Base-by-base conservation (phyloP, 2,329 filamentous ascomycete genomes). In the Metarhizium rileyi region DNA sequence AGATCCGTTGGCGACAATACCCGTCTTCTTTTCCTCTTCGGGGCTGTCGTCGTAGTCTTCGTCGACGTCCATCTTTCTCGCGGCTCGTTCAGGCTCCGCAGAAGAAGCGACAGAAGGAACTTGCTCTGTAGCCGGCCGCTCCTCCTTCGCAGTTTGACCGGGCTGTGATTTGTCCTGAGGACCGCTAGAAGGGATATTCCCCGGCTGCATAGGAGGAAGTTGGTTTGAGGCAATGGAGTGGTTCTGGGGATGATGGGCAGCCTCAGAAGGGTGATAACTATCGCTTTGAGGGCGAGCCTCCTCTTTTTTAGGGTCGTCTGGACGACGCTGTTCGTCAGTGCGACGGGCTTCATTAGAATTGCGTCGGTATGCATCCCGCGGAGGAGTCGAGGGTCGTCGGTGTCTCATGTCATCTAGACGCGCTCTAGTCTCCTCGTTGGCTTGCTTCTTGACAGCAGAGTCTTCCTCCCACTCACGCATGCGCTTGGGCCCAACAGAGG, bases 21-120 rank as follows among this genome's bases (percentile, higher is more conserved):
- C 65, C 1, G 65, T 63, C 64, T 84, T 84, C 70, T 84, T 84
- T 50, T 93, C 86, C 52, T 96, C 91, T 56, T 95, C 90, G 4
- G 81, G 88, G 50, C 90, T 91, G 61, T 97, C 91, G 64, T 97
- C 91, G 61, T 98, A 97, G 64, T 97, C 87, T 65, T 98, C 93
- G 58, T 98, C 90, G 20, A 97, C 87, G 6, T 97, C 91, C 81
- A 98, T 94, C 68, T 95, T 95, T 22, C 93, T 79, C 20, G 90
- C 89, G 30, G 93, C 90, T 48, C 82, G 73, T 65, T 86, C 82
- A 9, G 90, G 87, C 69, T 97, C 91, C 51, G 83, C 83, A 18
- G 75, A 51, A 22, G 76, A 72, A 2, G 77, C 69, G 28, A 73
- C 71, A 25, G 72, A 59, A 36, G 68, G 63, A 20, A 70, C 62